Percentiles rank a stretch among this genome's conserved stretches.
Conservation (phyloP, 805 yeast genomes). For the Isabelozyma heimii region DNA sequence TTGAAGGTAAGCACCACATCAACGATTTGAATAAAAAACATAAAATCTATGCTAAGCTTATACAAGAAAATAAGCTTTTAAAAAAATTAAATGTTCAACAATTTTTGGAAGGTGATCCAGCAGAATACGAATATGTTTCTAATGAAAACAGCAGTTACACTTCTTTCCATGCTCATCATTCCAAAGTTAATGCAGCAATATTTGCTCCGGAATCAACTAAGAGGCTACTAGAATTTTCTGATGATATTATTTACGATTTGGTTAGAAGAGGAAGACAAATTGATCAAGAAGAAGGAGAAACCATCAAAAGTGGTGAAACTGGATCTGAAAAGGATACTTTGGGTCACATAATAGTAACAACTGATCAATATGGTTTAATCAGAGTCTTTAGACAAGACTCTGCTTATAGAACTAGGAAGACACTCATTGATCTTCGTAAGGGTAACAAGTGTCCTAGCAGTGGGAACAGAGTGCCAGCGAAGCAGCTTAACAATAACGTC, state of each 20-base stretch:
- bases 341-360: slow-evolving; percentile 64
- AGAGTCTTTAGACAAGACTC: slow-evolving; percentile 80
- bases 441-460: background rate
- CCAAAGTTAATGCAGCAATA: slow-evolving; percentile 69
- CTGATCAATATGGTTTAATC: slow-evolving; percentile 71
- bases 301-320: background rate
- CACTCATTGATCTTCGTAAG: slow-evolving; percentile 7
- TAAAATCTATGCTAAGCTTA: slow-evolving; percentile 22
- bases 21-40: slow-evolving; percentile 28
- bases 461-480: background rate
- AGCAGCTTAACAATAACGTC: background rate
- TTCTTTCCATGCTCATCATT: slow-evolving; percentile 74
- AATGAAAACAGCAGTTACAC: slow-evolving; percentile 61
- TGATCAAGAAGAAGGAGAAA: slow-evolving; percentile 5
- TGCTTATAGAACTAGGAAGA: slow-evolving; percentile 43
- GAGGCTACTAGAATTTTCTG: slow-evolving; percentile 64
- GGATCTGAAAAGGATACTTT: slow-evolving; percentile 2
- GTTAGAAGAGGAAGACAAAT: slow-evolving; percentile 18
- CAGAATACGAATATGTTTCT: slow-evolving; percentile 19
- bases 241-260: slow-evolving; percentile 76
- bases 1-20: slow-evolving; percentile 32
- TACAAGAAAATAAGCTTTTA: slow-evolving; percentile 26
- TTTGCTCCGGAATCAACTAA: slow-evolving; percentile 75
- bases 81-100: slow-evolving; percentile 20
- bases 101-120: slow-evolving; percentile 22